These are phyloP conservation scores for Canna indica DNA, from an alignment of 176 grass and related monocot species.

Conservation along the genomic window DNA sequence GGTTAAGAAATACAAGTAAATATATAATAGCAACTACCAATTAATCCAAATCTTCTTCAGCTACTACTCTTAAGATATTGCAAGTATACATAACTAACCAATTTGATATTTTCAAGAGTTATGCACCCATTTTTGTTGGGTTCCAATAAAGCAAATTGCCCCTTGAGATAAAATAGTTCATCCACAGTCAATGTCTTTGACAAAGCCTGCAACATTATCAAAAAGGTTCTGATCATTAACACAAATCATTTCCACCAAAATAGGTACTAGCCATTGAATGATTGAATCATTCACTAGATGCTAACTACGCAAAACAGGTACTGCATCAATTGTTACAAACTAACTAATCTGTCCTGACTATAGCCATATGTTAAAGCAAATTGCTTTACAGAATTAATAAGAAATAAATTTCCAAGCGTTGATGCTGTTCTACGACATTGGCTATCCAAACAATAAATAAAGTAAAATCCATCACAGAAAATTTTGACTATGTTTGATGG, in stretches of 20 bases:
- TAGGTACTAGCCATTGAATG: not conserved
- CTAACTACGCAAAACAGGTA: too few species aligned
- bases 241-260: slow-evolving; percentile 10
- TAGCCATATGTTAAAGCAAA: too few species aligned
- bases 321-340: too few species aligned
- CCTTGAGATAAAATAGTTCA: slow-evolving; percentile 68
- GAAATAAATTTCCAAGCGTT: too few species aligned
- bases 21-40: not conserved
- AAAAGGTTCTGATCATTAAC: slow-evolving; percentile 16
- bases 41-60: not conserved
- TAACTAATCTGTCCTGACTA: too few species aligned
- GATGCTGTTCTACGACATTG: too few species aligned
- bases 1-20: slow-evolving; percentile 5
- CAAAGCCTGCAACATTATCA: slow-evolving; percentile 44
- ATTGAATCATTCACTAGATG: too few species aligned
- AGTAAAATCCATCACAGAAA: too few species aligned
- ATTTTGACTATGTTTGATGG: too few species aligned
- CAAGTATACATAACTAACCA: slow-evolving; percentile 28
- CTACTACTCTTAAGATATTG: not conserved
- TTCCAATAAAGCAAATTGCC: slow-evolving; percentile 60
- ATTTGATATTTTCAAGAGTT: slow-evolving; percentile 64
- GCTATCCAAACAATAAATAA: too few species aligned
- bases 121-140: slow-evolving; percentile 64
- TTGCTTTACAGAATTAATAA: too few species aligned
- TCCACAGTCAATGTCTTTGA: slow-evolving; percentile 70